phyloP scores from a whole-genome alignment of 768 basidiomycete genomes.

The Russula sp. region DNA sequence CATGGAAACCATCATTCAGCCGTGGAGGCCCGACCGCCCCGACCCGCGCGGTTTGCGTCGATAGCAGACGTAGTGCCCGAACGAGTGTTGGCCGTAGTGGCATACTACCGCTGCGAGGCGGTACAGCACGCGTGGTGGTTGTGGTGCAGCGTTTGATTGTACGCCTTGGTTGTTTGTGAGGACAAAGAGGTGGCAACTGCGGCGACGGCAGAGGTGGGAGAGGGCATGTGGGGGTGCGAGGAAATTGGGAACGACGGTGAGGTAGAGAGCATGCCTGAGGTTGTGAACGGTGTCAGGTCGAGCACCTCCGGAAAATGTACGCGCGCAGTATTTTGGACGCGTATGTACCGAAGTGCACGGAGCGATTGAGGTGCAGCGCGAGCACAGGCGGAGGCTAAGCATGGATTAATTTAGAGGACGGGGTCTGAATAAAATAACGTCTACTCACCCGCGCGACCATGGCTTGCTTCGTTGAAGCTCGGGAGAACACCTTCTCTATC shows the following conservation, averaged over 20 bases:
- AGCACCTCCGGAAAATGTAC: conserved; percentile 84
- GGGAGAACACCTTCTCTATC: conserved; percentile 72
- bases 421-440: neutral
- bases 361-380: conserved; percentile 88
- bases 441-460: conserved; percentile 83
- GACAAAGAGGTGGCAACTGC: conserved; percentile 13
- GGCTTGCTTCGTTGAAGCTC: conserved; percentile 82
- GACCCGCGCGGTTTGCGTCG: conserved; percentile 68
- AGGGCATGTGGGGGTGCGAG: conserved; percentile 46
- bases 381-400: conserved; percentile 79
- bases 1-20: conserved; percentile 39
- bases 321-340: conserved; percentile 80
- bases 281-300: conserved; percentile 86
- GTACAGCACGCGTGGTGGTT: conserved; percentile 60
- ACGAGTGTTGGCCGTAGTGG: conserved; percentile 90
- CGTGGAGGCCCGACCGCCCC: conserved; percentile 44
- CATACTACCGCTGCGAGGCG: conserved; percentile 83
- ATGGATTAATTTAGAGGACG: neutral
- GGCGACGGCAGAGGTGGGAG: conserved; percentile 48
- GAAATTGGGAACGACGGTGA: conserved; percentile 71
- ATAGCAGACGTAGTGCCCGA: conserved; percentile 93
- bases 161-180: neutral
- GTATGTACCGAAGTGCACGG: conserved; percentile 71
- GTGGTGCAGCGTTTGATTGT: neutral
- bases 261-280: conserved; percentile 72